These are phyloP conservation scores for Botrytis hyacinthi DNA, from an alignment of 2,329 filamentous ascomycete genomes.

Conservation along the genomic window DNA sequence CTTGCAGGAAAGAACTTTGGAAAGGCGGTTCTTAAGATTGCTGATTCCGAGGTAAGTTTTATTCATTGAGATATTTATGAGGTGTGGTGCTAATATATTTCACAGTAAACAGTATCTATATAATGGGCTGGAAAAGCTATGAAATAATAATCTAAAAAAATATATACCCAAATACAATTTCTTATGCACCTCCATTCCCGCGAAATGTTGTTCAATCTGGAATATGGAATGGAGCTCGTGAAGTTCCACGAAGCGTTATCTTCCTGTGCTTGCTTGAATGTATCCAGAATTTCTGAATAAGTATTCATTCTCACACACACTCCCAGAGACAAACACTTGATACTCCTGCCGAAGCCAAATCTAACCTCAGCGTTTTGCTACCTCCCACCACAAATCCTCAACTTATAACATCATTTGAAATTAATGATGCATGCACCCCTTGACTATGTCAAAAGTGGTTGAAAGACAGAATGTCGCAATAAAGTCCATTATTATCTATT, in stretches of 20 bases:
- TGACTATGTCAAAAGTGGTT: neutral
- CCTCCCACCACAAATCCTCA: too few relatives aligned
- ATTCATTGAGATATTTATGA: too few relatives aligned
- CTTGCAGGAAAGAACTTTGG: slow-evolving; percentile 69
- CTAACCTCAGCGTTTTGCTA: neutral
- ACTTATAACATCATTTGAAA: neutral
- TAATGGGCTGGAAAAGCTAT: neutral
- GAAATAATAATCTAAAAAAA: neutral
- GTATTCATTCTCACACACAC: neutral
- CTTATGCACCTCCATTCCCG: too few relatives aligned
- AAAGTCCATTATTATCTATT: neutral
- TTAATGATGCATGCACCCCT: neutral
- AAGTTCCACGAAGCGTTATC: neutral
- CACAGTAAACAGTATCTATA: neutral
- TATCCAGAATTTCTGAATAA: neutral
- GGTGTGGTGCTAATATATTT: neutral
- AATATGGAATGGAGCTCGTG: neutral
- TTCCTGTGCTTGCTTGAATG: neutral
- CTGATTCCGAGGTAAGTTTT: slow-evolving; percentile 29
- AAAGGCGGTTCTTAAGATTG: slow-evolving; percentile 67
- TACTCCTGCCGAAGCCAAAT: neutral
- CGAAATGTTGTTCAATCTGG: too few relatives aligned
- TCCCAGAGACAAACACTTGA: neutral
- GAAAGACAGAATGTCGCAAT: neutral
- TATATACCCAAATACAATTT: neutral